These are phyloP conservation scores for Mimosa bimucronata DNA, from an alignment of 306 rosid genomes.

Conservation along the genomic window DNA sequence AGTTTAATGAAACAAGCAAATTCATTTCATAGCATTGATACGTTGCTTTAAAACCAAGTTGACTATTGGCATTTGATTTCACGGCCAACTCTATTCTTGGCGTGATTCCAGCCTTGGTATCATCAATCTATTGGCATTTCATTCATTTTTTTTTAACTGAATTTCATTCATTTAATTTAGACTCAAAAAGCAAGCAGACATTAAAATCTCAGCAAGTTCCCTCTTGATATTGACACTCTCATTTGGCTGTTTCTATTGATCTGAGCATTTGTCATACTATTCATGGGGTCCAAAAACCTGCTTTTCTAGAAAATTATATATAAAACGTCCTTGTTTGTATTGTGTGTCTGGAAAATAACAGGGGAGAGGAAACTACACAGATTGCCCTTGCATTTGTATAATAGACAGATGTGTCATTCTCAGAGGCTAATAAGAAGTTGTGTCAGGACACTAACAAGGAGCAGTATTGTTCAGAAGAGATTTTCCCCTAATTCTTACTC, in stretches of 20 bases:
- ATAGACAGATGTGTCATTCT: slow-evolving; percentile 2
- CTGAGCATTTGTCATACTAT: too few relatives aligned
- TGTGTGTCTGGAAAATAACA: too few relatives aligned
- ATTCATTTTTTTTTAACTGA: too few relatives aligned
- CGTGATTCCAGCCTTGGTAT: not conserved
- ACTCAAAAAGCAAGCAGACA: not conserved
- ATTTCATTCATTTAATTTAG: not conserved
- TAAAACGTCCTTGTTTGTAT: too few relatives aligned
- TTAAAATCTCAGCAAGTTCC: not conserved
- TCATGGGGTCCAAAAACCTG: not conserved
- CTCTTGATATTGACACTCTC: not conserved
- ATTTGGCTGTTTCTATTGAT: not conserved
- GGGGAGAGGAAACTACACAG: not conserved
- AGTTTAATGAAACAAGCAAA: not conserved
- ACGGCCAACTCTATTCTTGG: not conserved
- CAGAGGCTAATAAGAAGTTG: not conserved
- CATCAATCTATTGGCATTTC: not conserved
- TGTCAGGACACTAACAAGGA: not conserved
- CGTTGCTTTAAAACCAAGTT: not conserved
- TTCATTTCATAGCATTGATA: not conserved
- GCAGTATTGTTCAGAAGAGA: not conserved
- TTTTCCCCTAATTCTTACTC: not conserved
- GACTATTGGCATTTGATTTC: not conserved
- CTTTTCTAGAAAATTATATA: not conserved
- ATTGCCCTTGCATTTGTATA: not conserved